These are phyloP conservation scores for Fusarium dlaminii DNA, from an alignment of 2,329 filamentous ascomycete genomes.

Conservation along the genomic window DNA sequence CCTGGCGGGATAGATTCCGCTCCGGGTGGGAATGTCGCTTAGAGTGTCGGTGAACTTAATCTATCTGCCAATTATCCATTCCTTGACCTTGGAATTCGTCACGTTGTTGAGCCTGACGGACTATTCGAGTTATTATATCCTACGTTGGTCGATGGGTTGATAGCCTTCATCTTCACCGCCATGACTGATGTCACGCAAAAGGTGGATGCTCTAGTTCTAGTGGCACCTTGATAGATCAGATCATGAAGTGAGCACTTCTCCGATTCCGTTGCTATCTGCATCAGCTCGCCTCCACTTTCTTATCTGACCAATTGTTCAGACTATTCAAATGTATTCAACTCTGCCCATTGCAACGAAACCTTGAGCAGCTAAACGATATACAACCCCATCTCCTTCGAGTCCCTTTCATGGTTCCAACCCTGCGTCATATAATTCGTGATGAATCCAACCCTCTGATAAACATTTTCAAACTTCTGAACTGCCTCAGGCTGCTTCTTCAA, in stretches of 20 bases:
- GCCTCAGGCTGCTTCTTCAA: constrained; percentile 20
- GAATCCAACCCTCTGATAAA: constrained; percentile 33
- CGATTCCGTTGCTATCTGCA: fast-evolving
- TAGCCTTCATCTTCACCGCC: not conserved
- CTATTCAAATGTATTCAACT: too few relatives aligned
- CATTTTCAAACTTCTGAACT: constrained; percentile 15
- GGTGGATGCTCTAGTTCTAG: not conserved
- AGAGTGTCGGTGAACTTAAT: not conserved
- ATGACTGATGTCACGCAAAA: not conserved
- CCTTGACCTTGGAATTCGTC: not conserved
- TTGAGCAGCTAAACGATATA: constrained; percentile 22
- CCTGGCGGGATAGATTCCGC: not conserved
- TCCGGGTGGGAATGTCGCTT: not conserved
- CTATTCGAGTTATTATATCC: not conserved
- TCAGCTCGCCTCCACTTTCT: not conserved
- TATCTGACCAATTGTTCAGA: not conserved
- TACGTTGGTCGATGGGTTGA: not conserved
- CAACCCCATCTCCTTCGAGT: constrained; percentile 16
- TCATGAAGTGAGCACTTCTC: not conserved
- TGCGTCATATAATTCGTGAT: constrained; percentile 24
- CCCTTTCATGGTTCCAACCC: constrained; percentile 22
- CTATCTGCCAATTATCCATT: not conserved
- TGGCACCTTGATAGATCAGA: not conserved
- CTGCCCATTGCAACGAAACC: fast-evolving
- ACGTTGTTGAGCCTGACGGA: not conserved